Base-by-base conservation (phyloP, 345 rosid genomes). In the Rubroshorea leprosula region DNA sequence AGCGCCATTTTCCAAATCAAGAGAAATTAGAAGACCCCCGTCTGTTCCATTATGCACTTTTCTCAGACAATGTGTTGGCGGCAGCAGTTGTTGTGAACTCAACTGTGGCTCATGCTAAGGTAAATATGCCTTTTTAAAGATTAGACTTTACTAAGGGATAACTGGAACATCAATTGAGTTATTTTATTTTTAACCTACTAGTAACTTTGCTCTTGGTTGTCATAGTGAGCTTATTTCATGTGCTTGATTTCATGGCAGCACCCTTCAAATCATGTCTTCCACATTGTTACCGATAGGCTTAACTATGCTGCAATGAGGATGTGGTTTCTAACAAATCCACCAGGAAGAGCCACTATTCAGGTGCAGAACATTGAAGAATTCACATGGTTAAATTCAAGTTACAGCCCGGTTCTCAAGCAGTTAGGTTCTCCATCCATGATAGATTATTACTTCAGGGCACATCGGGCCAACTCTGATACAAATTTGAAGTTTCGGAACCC, bases 261-360 rank as follows among this genome's bases (percentile, higher is more conserved):
- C 19, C 85, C 99, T 35, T 73, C 83, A 26, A 79, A 83, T 66
- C 97, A 87, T 70, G 96, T 93, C 65, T 87, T 93, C 76, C 99
- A 93, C 77, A 62, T 89, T 45, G 97, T 93, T 58, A 89, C 96
- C 2, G 97, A 93, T 78, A 81, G 79, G 64, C 97, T 93, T 66
- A 93, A 93, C 64, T 89, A 87, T 73, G 97, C 92, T 7, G 96
- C 97, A 54, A 93, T 93, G 99, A 82, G 90, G 70, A 93, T 93
- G 97, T 93, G 99, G 99, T 89, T 93, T 81, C 73, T 93, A 48
- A 75, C 55, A 63, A 85, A 93, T 79, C 89, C 88, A 57, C 96
- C 89, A 0, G 85, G 87, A 44, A 79, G 74, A 65, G 97, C 95
- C 54, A 70, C 92, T 14, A 55, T 89, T 72, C 88, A 93, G 84